phyloP scores from a whole-genome alignment of 192 early-diverging fungal genomes.

The Haplosporangium gracile region DNA sequence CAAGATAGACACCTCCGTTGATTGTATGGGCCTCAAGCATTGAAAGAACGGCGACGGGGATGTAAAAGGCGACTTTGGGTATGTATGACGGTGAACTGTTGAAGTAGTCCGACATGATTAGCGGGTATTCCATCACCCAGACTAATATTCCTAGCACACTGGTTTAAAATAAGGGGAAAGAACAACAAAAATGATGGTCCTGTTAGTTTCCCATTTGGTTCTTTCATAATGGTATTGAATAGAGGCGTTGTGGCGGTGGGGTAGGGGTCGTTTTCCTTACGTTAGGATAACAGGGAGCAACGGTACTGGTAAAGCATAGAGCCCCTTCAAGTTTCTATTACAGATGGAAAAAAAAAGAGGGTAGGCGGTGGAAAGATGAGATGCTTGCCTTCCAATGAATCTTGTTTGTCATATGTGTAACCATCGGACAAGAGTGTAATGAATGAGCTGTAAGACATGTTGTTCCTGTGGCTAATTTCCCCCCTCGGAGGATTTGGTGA shows the following conservation, averaged over 20 bases:
- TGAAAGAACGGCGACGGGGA: constrained; percentile 34
- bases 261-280: constrained; percentile 16
- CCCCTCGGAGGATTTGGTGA: not conserved
- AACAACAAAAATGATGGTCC: not conserved
- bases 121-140: constrained; percentile 38
- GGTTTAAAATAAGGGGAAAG: not conserved
- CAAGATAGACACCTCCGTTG: constrained; percentile 47
- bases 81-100: constrained; percentile 31
- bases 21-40: constrained; percentile 40
- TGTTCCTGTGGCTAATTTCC: not conserved
- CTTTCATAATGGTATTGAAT: not conserved
- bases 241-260: not conserved
- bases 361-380: not conserved
- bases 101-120: constrained; percentile 28
- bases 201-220: not conserved
- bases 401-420: constrained; percentile 28
- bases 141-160: constrained; percentile 36
- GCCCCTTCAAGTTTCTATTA: constrained; percentile 30
- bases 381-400: not conserved
- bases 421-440: not conserved
- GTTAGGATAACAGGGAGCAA: constrained; percentile 33
- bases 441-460: not conserved
- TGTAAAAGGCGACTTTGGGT: constrained; percentile 40
- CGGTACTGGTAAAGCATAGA: constrained; percentile 33
- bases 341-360: not conserved